Conservation (phyloP, 768 basidiomycete species). For the Lanmaoa pseudosensibilis region DNA sequence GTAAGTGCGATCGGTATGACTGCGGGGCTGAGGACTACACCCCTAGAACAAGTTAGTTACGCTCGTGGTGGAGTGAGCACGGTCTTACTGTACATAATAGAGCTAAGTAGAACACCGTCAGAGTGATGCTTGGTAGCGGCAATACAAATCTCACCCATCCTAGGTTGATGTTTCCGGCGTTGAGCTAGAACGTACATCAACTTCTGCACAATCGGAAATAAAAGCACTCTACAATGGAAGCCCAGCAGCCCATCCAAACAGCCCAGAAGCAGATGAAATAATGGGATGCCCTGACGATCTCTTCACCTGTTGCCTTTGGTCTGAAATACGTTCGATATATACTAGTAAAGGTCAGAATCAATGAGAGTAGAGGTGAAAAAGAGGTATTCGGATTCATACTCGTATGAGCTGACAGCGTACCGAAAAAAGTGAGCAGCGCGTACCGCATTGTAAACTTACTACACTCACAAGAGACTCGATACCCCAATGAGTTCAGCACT, state of each 20-base stretch:
- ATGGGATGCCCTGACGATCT: slow-evolving; percentile 43
- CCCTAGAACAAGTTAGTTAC: slow-evolving; percentile 31
- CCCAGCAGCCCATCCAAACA: slow-evolving; percentile 46
- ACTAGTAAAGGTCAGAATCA: slow-evolving; percentile 12
- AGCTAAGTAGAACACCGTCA: slow-evolving; percentile 25
- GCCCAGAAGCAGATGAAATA: slow-evolving; percentile 44
- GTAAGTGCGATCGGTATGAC: slow-evolving; percentile 51
- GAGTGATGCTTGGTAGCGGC: neutral
- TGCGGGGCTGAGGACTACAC: slow-evolving; percentile 48
- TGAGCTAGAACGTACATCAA: slow-evolving; percentile 32
- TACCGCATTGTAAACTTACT: neutral
- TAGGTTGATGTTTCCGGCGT: slow-evolving; percentile 45
- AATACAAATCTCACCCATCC: slow-evolving; percentile 40
- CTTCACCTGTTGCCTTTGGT: slow-evolving; percentile 37
- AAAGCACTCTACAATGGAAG: slow-evolving; percentile 30
- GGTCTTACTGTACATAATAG: slow-evolving; percentile 45
- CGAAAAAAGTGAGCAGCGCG: neutral
- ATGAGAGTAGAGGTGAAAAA: neutral
- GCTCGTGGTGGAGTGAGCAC: neutral
- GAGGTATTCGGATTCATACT: slow-evolving; percentile 31
- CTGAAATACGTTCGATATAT: slow-evolving; percentile 42
- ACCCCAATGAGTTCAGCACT: slow-evolving; percentile 48
- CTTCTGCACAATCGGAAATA: neutral
- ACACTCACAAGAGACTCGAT: slow-evolving; percentile 42
- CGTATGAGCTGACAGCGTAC: slow-evolving; percentile 39